These are phyloP conservation scores for Colletotrichum lini DNA, from an alignment of 2,329 filamentous ascomycete genomes.

Conservation along the genomic window DNA sequence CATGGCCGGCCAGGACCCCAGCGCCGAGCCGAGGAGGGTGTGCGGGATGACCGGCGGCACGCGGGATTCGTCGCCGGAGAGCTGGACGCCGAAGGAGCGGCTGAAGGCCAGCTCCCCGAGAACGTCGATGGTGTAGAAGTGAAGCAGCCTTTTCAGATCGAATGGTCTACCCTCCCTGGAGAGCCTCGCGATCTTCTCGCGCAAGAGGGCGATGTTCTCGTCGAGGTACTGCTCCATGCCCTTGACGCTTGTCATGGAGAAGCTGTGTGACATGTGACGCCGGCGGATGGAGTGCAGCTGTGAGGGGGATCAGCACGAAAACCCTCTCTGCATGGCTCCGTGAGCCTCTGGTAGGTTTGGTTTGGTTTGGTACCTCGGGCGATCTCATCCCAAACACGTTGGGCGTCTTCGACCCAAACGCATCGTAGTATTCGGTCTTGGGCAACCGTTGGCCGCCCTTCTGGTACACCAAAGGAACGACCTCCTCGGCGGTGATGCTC, in stretches of 20 bases:
- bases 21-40: conserved; percentile 49
- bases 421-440: conserved; percentile 32
- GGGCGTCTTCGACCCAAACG: conserved; percentile 19
- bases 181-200: conserved; percentile 43
- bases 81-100: conserved; percentile 50
- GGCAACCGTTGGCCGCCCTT: conserved; percentile 33
- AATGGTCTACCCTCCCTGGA: conserved; percentile 43
- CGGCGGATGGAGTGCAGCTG: conserved; percentile 22
- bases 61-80: conserved; percentile 46
- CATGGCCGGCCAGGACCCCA: conserved; percentile 49
- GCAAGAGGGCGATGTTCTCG: conserved; percentile 49
- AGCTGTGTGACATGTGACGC: conserved; percentile 31
- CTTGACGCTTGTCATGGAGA: conserved; percentile 46
- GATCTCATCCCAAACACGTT: conserved; percentile 32
- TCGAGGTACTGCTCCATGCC: conserved; percentile 54
- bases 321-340: not conserved
- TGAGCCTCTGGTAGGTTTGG: too few species aligned
- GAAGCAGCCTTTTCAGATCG: conserved; percentile 50
- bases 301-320: not conserved
- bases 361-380: conserved; percentile 6
- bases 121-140: conserved; percentile 48
- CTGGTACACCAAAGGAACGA: conserved; percentile 26
- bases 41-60: conserved; percentile 53
- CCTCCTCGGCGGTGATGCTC: conserved; percentile 35
- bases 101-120: conserved; percentile 51